Evolutionary conservation across 345 rosid genomes (phyloP).

Genomic region (Hibiscus trionum): DNA sequence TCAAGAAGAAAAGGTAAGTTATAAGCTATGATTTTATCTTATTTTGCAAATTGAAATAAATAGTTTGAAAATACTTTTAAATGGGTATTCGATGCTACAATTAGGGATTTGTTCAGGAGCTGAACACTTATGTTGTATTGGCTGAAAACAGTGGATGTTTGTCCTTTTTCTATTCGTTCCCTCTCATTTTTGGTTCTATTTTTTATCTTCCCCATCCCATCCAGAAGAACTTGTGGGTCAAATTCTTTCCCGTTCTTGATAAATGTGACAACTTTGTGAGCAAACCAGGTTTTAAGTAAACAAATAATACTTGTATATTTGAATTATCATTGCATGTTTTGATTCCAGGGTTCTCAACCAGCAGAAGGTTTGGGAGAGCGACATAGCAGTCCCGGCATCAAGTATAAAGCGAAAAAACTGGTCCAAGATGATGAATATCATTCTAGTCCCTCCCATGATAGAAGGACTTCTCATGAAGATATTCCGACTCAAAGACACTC

Average conservation of each 20-base stretch:
- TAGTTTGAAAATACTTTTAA: not conserved
- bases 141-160: too few species aligned
- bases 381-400: not conserved
- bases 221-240: too few species aligned
- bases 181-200: too few species aligned
- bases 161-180: too few species aligned
- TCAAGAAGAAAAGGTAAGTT: slow-evolving; percentile 37
- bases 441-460: not conserved
- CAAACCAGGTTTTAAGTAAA: not conserved
- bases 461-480: not conserved
- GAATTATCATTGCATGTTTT: not conserved
- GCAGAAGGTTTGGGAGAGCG: not conserved
- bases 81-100: not conserved
- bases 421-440: not conserved
- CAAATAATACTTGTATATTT: not conserved
- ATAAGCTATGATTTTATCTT: not conserved
- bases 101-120: too few species aligned
- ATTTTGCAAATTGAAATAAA: not conserved
- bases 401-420: not conserved
- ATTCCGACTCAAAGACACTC: not conserved
- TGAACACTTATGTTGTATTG: too few species aligned
- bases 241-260: too few species aligned
- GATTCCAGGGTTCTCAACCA: slow-evolving; percentile 7
- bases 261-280: not conserved
- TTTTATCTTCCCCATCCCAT: too few species aligned